Evolutionary conservation across 129 eudicot species (phyloP), one percentile per base, ranked within the genome.

Genomic region (Rutidosis leptorrhynchoides): DNA sequence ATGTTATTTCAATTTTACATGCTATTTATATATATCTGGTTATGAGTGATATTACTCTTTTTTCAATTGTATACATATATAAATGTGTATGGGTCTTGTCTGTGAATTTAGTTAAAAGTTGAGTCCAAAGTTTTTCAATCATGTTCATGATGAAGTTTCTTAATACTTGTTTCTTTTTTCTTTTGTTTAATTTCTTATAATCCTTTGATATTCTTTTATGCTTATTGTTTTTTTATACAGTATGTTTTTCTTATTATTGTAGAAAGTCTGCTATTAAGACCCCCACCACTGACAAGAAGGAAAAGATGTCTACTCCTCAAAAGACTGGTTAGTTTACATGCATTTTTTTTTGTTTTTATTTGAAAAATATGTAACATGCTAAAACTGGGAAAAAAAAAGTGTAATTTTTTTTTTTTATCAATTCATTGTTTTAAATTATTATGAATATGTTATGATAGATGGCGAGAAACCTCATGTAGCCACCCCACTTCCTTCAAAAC

Each of bases 401-500:
- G 0, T 11, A 55, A 33, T 49, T 6, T 6, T 56, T 20, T 25
- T 20, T 25, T 9, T 2, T n/a, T 43, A 42, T 8, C 27, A 19
- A 8, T 22, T 24, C 20, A 3, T 4, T 22, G 27, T 4, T 11
- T n/a, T n/a, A n/a, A n/a, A n/a, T n/a, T n/a, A n/a, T n/a, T n/a
- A 2, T 15, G 3, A 46, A 30, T 7, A 14, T 7, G 1, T 11
- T 12, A 22, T 58, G 30, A 15, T 66, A 84, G 95, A 84, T 71
- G 87, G 87, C 32, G 84, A 87, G 81, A 87, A 87, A 61, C 77
- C 63, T 24, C 95, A 87, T 65, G 85, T 87, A 24, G 95, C 88
- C 3, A 87, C 95, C 21, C 95, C 95, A 28, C 79, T 84, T 74
- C 95, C n/a, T n/a, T n/a, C n/a, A n/a, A n/a, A n/a, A n/a, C n/a